Evolutionary conservation across 1,139 yeast genomes (phyloP), one percentile per base, ranked within the genome.

Genomic region (Tardiomyces depauwii): DNA sequence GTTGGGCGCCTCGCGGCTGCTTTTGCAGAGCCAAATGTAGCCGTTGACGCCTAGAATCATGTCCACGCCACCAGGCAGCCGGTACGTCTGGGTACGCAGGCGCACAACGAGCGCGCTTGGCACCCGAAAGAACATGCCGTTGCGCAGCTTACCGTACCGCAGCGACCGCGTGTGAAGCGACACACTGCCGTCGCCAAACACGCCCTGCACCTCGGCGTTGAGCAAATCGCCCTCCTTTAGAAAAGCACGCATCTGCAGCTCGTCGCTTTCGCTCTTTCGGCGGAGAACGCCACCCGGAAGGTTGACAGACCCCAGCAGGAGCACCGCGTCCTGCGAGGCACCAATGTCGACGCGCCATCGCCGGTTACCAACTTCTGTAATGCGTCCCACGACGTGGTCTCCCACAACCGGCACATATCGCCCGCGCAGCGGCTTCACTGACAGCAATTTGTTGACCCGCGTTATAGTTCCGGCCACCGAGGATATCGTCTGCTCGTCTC

Each of bases 271-370:
- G 27, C 91, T 81, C 62, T 93, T 93, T 59, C 98, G 76, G 64
- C 98, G 77, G 56, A 91, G 70, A 2, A 93, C 87, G 47, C 99
- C 99, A 47, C 99, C 98, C 1, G 99, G 99, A 52, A 93, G 72
- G 63, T 93, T 93, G 21, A 93, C 96, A 0, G 96, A 86, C 10
- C 98, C 98, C 51, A 93, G 72, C 87, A 87, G 82, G 52, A 93
- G 69, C 0, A 86, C 80, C 0, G 96, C 98, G 61, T 88, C 94
- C 58, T 87, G 96, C 56, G 80, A 82, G 18, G 87, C 86, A 14
- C 98, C 97, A 56, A 93, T 87, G 58, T 91, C 96, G 18, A 93
- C 97, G 61, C 84, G 88, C 98, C 99, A 93, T 55, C 97, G 72
- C 61, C 84, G 85, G 55, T 83, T 82, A 0, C 95, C 95, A 5